phyloP scores from a whole-genome alignment of 768 basidiomycete species.

The Trametes cubensis region DNA sequence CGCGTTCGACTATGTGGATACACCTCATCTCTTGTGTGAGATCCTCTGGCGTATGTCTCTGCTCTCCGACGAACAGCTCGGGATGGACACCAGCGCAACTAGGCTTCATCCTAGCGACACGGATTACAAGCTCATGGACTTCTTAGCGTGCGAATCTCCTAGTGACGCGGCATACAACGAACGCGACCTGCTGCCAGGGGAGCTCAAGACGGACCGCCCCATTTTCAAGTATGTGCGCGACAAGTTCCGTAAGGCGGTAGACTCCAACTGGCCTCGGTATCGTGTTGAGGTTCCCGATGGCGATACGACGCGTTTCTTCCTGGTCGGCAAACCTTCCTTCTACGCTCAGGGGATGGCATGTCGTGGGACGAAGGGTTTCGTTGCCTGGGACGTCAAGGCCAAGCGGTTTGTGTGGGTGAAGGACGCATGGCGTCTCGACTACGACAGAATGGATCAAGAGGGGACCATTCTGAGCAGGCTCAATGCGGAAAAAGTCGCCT shows the following conservation, averaged over 20 bases:
- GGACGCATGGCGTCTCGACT: not conserved
- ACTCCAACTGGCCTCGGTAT: conserved; percentile 7
- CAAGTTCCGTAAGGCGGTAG: not conserved
- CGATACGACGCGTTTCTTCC: not conserved
- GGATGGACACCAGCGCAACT: not conserved
- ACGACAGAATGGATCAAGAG: not conserved
- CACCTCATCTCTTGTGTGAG: not conserved
- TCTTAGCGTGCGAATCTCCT: too few species aligned
- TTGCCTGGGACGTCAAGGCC: conserved; percentile 5
- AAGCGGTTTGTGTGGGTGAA: not conserved
- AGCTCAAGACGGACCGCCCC: not conserved
- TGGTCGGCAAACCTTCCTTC: not conserved
- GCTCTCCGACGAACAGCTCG: not conserved
- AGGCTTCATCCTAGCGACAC: not conserved
- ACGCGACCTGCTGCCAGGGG: not conserved
- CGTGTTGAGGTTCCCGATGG: not conserved
- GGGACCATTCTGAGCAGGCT: not conserved
- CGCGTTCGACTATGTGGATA: conserved; percentile 1
- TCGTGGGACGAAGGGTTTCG: conserved; percentile 14
- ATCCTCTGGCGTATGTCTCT: conserved; percentile 2
- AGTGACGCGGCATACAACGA: not conserved
- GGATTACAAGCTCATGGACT: not conserved
- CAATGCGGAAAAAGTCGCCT: not conserved
- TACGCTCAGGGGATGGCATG: not conserved
- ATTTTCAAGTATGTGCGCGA: conserved; percentile 9